Percentiles rank a stretch among this genome's conserved stretches.
Conservation (phyloP, 2,329 filamentous ascomycete species). For the Hymenotorrendiella dingleyae region DNA sequence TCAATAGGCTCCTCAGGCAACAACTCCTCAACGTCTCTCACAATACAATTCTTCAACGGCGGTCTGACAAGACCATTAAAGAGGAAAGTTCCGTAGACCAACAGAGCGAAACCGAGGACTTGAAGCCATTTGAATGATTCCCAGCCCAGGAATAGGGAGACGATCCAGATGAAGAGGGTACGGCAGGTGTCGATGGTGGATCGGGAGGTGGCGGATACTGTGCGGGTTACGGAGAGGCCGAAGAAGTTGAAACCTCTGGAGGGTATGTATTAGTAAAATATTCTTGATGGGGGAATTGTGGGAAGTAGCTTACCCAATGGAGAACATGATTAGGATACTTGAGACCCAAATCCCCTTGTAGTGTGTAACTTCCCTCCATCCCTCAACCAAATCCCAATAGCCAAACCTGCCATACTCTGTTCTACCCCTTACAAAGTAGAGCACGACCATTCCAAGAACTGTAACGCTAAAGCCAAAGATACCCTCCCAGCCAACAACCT, state of each 20-base stretch:
- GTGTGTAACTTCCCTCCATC: constrained; percentile 71
- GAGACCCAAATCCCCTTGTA: constrained; percentile 67
- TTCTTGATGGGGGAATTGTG: too few species aligned
- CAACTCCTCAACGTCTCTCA: constrained; percentile 53
- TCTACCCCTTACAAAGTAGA: constrained; percentile 72
- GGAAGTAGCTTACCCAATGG: constrained; percentile 68
- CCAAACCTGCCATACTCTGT: constrained; percentile 70
- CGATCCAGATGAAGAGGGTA: constrained; percentile 96
- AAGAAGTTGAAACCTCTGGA: constrained; percentile 96
- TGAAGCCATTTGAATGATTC: constrained; percentile 98
- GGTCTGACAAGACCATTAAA: constrained; percentile 93
- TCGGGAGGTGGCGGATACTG: constrained; percentile 83
- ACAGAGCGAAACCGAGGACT: constrained; percentile 76
- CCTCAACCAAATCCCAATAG: constrained; percentile 86
- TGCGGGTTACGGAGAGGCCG: constrained; percentile 84
- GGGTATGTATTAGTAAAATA: too few species aligned
- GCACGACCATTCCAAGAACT: constrained; percentile 67
- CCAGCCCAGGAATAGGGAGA: constrained; percentile 89
- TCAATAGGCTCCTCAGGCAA: constrained; percentile 82
- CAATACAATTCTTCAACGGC: constrained; percentile 64
- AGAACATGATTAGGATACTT: constrained; percentile 91
- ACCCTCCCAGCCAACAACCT: constrained; percentile 94
- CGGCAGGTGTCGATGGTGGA: constrained; percentile 97
- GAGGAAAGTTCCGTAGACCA: constrained; percentile 94
- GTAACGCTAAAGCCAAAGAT: constrained; percentile 84